Evolutionary conservation across 768 basidiomycete species (phyloP).

Genomic region (Serendipita vermifera): DNA sequence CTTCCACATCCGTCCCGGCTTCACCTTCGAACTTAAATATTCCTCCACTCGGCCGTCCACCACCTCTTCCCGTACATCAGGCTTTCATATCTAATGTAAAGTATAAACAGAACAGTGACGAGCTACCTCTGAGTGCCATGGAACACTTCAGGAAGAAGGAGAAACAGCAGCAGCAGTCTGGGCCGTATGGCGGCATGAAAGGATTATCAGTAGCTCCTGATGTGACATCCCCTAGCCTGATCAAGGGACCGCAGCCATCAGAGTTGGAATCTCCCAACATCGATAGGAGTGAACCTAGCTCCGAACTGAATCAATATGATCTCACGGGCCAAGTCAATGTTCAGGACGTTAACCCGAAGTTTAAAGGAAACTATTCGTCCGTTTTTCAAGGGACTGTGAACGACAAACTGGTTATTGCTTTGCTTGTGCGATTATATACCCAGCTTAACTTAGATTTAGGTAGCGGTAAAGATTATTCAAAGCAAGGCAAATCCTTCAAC

Average conservation of each 20-base stretch:
- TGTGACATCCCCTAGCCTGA: constrained; percentile 24
- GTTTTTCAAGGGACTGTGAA: no score
- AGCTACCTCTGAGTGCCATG: not conserved
- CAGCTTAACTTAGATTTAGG: no score
- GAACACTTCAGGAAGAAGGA: not conserved
- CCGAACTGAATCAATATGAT: not conserved
- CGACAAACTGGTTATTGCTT: no score
- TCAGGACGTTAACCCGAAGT: not conserved
- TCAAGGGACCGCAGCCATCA: constrained; percentile 49
- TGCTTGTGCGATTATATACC: no score
- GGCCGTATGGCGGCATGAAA: not conserved
- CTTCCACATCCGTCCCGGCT: not conserved
- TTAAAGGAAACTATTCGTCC: no score
- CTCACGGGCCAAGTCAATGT: not conserved
- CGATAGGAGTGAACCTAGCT: no score
- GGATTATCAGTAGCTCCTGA: not conserved
- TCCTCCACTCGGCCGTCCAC: not conserved
- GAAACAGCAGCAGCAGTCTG: not conserved
- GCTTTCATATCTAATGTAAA: not conserved
- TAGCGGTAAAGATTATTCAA: no score
- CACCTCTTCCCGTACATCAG: not conserved
- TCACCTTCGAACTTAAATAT: not conserved
- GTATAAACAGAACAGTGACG: not conserved
- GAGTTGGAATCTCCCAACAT: not conserved
- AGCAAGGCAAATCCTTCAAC: no score